A percentile compares a stretch with the other conserved stretches of the same genome.
phyloP scores from a whole-genome alignment of 2,329 filamentous ascomycete genomes.

The Podosphaera aphanis region DNA sequence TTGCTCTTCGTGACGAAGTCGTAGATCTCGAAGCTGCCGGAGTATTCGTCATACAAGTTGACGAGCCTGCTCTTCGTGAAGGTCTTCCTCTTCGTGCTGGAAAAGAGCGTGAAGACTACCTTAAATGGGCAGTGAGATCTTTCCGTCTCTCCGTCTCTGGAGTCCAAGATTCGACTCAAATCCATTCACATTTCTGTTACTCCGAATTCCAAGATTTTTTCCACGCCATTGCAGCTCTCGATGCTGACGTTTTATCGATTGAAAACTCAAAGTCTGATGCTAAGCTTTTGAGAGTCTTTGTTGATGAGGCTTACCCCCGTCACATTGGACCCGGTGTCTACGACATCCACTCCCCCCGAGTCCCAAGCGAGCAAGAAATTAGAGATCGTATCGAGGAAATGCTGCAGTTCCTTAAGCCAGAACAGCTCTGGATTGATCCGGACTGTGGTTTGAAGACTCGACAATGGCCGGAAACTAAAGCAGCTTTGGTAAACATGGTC shows the following conservation, averaged over 20 bases:
- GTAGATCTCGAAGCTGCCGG: constrained; percentile 93
- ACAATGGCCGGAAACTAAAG: constrained; percentile 97
- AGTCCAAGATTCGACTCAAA: constrained; percentile 89
- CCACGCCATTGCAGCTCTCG: constrained; percentile 94
- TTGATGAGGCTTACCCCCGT: constrained; percentile 87
- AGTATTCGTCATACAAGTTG: constrained; percentile 95
- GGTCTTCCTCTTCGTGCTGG: constrained; percentile 90
- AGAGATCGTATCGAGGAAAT: constrained; percentile 95
- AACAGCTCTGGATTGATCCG: constrained; percentile 98
- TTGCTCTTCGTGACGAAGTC: constrained; percentile 95
- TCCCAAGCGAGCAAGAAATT: constrained; percentile 94
- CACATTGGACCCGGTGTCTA: constrained; percentile 99
- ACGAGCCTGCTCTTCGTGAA: constrained; percentile 97
- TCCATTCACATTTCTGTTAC: constrained; percentile 99
- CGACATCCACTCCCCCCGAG: constrained; percentile 97
- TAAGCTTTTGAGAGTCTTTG: constrained; percentile 96
- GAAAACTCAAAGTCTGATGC: constrained; percentile 99
- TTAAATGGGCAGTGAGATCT: constrained; percentile 89
- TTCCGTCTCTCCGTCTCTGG: constrained; percentile 91
- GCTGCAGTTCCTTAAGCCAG: constrained; percentile 87
- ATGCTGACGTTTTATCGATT: constrained; percentile 94
- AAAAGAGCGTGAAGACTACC: constrained; percentile 88
- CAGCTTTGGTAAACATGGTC: constrained; percentile 87
- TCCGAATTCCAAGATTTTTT: constrained; percentile 99
- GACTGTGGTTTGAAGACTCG: constrained; percentile 99